These are phyloP conservation scores for Pythium vanterpoolii DNA, from an alignment of 352 stramenopile genomes.

Conservation along the genomic window DNA sequence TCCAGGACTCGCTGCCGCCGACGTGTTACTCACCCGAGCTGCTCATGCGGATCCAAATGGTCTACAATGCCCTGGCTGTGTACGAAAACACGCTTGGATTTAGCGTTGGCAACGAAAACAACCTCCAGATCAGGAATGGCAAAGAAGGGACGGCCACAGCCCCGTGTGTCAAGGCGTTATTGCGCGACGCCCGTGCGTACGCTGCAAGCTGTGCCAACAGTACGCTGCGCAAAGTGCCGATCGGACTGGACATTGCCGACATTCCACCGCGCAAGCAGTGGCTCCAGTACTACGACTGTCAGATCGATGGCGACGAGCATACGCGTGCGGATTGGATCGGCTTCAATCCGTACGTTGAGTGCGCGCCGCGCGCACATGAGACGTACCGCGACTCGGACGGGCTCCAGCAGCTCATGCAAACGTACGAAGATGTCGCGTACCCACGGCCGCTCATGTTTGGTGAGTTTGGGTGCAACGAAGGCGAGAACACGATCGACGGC, in stretches of 20 bases:
- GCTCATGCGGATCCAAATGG: constrained; percentile 34
- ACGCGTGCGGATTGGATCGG: constrained; percentile 44
- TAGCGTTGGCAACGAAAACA: constrained; percentile 55
- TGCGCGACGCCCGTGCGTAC: constrained; percentile 58
- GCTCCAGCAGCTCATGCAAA: constrained; percentile 48
- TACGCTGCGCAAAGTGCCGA: constrained; percentile 56
- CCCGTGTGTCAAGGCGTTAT: constrained; percentile 67
- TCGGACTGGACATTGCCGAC: constrained; percentile 72
- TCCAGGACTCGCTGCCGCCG: constrained; percentile 27
- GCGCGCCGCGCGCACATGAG: constrained; percentile 36
- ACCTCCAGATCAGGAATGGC: constrained; percentile 40
- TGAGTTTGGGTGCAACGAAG: constrained; percentile 63
- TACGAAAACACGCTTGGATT: constrained; percentile 59
- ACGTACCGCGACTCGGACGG: constrained; percentile 50
- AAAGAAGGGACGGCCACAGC: constrained; percentile 40
- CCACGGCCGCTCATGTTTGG: constrained; percentile 64
- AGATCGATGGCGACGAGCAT: constrained; percentile 38
- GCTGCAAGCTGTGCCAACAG: constrained; percentile 32
- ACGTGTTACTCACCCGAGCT: constrained; percentile 34
- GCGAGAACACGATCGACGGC: constrained; percentile 59
- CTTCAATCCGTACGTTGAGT: constrained; percentile 64
- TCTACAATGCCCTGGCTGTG: constrained; percentile 54
- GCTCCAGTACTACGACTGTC: constrained; percentile 76
- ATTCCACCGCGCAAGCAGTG: constrained; percentile 55
- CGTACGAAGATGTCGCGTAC: constrained; percentile 47